Evolutionary conservation across 305 asterid genomes (phyloP).

Genomic region (Ajuga reptans): DNA sequence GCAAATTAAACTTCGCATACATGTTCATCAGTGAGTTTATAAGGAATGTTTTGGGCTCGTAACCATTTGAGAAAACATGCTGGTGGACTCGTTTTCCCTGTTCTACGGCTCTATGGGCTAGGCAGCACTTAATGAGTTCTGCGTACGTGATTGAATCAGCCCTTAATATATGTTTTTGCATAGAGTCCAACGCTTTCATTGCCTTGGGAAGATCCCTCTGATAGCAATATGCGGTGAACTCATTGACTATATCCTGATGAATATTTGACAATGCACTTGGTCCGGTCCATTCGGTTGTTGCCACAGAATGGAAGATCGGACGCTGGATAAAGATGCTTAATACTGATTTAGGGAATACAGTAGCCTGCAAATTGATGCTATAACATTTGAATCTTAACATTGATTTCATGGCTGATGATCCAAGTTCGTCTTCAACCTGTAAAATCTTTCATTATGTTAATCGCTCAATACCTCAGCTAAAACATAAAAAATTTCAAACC

Average conservation of each 20-base stretch:
- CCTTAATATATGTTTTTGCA: constrained; percentile 43
- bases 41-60: constrained; percentile 55
- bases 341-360: constrained; percentile 6
- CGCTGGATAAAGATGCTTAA: constrained; percentile 15
- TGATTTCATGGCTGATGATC: constrained; percentile 15
- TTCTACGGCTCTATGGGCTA: constrained; percentile 39
- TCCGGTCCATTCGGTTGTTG: constrained; percentile 16
- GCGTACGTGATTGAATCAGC: constrained; percentile 51
- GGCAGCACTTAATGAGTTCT: constrained; percentile 64
- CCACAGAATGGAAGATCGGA: constrained; percentile 14
- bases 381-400: constrained; percentile 24
- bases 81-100: constrained; percentile 45
- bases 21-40: constrained; percentile 47
- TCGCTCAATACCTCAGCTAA: background rate
- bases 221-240: constrained; percentile 37
- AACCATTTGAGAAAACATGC: constrained; percentile 51
- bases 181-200: constrained; percentile 38
- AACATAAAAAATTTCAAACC: background rate
- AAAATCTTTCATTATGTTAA: background rate
- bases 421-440: constrained; percentile 20
- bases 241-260: constrained; percentile 27
- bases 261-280: constrained; percentile 9
- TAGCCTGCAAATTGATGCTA: background rate
- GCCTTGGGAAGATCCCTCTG: constrained; percentile 49
- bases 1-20: constrained; percentile 53